Conservation (phyloP, 768 basidiomycete genomes). For the Hygrophorus pudorinus region DNA sequence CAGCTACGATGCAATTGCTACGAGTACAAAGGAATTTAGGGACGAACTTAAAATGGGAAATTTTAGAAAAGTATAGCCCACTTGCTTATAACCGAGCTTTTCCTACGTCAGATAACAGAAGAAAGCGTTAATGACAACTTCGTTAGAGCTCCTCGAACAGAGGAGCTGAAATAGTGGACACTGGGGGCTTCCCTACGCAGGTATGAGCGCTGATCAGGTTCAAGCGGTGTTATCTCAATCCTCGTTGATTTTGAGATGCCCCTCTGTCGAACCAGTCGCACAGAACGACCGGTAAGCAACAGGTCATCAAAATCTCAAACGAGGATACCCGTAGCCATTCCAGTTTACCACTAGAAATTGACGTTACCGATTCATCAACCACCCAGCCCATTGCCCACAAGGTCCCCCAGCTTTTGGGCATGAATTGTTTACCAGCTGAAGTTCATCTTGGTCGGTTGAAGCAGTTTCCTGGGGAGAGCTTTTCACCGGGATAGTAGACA, state of each 20-base stretch:
- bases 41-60: background rate
- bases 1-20: slow-evolving; percentile 84
- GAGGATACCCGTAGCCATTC: slow-evolving; percentile 89
- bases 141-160: slow-evolving; percentile 25
- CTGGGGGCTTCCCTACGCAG: slow-evolving; percentile 97
- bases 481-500: slow-evolving; percentile 15
- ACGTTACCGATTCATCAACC: slow-evolving; percentile 61
- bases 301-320: slow-evolving; percentile 19
- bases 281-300: slow-evolving; percentile 15
- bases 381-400: slow-evolving; percentile 27
- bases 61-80: slow-evolving; percentile 20
- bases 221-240: slow-evolving; percentile 97
- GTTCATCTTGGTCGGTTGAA: slow-evolving; percentile 30
- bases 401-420: slow-evolving; percentile 17
- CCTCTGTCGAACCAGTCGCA: slow-evolving; percentile 14
- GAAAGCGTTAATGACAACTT: slow-evolving; percentile 38
- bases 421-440: slow-evolving; percentile 34
- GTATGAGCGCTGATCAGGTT: slow-evolving; percentile 97
- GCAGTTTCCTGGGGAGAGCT: slow-evolving; percentile 17
- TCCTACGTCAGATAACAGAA: slow-evolving; percentile 31
- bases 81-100: slow-evolving; percentile 75
- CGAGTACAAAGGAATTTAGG: slow-evolving; percentile 7
- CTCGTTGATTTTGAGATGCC: slow-evolving; percentile 28
- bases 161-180: slow-evolving; percentile 32
- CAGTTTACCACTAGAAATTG: slow-evolving; percentile 56